These are phyloP conservation scores for Orbilia ellipsospora DNA, from an alignment of 2,329 filamentous ascomycete genomes.

Conservation along the genomic window DNA sequence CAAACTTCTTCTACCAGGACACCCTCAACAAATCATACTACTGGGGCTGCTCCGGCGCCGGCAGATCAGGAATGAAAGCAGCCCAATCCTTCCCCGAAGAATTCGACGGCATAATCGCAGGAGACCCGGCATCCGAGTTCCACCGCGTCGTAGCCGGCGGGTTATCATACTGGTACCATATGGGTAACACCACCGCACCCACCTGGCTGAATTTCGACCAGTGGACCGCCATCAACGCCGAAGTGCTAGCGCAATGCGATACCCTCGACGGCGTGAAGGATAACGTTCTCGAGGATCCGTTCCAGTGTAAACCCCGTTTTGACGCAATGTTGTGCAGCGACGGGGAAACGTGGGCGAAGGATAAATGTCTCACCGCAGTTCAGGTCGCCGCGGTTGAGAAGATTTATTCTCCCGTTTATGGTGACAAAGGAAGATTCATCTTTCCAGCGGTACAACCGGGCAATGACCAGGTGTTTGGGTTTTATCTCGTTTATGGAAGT, in stretches of 20 bases:
- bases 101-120: constrained; percentile 66
- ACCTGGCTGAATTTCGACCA: constrained; percentile 58
- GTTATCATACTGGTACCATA: constrained; percentile 16
- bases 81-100: constrained; percentile 65
- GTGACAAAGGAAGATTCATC: constrained; percentile 61
- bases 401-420: constrained; percentile 61
- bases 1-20: constrained; percentile 42
- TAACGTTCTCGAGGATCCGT: constrained; percentile 63
- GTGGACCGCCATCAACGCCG: constrained; percentile 61
- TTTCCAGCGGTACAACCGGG: constrained; percentile 51
- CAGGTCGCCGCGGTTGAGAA: constrained; percentile 60
- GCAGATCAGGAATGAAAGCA: constrained; percentile 65
- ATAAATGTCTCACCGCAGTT: constrained; percentile 59
- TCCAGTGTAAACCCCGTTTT: constrained; percentile 61
- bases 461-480: constrained; percentile 20
- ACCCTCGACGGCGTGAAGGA: constrained; percentile 66
- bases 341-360: constrained; percentile 16
- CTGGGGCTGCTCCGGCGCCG: constrained; percentile 66
- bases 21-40: constrained; percentile 64
- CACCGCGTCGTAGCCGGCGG: constrained; percentile 61
- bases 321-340: constrained; percentile 60
- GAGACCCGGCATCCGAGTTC: constrained; percentile 64
- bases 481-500: constrained; percentile 5
- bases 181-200: constrained; percentile 57
- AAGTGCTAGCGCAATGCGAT: constrained; percentile 67